Evolutionary conservation across 331 rosid genomes (phyloP).

Genomic region (Arachis monticola): DNA sequence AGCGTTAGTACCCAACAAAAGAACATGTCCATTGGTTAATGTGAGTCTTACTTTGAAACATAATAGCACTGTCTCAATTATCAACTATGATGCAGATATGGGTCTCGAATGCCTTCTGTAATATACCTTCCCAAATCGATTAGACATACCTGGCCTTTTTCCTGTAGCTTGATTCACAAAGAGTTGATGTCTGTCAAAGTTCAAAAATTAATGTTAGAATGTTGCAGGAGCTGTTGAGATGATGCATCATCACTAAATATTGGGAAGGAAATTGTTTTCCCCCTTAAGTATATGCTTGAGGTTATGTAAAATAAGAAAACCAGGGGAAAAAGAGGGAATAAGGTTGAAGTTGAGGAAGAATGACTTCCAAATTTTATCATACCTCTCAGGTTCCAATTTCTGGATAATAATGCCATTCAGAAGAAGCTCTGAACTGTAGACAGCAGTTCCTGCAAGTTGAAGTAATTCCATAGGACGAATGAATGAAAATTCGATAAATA

Average conservation of each 20-base stretch:
- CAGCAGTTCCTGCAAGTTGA: constrained; percentile 56
- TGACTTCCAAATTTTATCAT: constrained; percentile 8
- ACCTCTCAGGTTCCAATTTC: constrained; percentile 75
- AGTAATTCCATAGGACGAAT: constrained; percentile 9
- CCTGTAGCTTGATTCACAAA: constrained; percentile 49
- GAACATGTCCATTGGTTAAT: neutral
- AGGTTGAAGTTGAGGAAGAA: constrained; percentile 4
- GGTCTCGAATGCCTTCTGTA: constrained; percentile 45
- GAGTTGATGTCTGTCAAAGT: constrained; percentile 62
- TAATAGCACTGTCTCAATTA: neutral
- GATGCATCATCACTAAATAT: neutral
- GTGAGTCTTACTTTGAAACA: neutral
- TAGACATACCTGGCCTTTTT: constrained; percentile 27
- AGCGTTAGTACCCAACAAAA: neutral
- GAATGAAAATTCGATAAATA: constrained; percentile 1
- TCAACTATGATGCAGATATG: constrained; percentile 24
- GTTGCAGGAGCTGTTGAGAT: constrained; percentile 14
- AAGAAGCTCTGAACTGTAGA: constrained; percentile 64
- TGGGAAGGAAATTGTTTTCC: neutral
- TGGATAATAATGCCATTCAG: constrained; percentile 76
- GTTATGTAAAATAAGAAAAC: constrained; percentile 1
- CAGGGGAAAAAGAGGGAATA: neutral
- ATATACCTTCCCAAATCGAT: constrained; percentile 46
- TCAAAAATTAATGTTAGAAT: constrained; percentile 28
- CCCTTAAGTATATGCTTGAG: constrained; percentile 14